Base-by-base conservation (phyloP, 345 rosid species). In the Acer yangbiense region DNA sequence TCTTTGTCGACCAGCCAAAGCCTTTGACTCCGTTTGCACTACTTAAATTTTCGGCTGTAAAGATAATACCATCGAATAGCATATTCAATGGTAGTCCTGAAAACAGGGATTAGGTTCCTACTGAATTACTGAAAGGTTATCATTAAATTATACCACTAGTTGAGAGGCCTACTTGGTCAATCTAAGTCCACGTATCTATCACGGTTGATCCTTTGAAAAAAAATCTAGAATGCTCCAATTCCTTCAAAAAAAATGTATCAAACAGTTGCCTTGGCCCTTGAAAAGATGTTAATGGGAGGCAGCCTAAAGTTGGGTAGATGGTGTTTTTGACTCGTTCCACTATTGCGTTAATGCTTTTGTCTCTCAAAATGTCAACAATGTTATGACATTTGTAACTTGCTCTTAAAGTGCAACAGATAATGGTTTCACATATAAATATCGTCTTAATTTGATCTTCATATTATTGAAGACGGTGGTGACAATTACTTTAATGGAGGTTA, bases 231-330 rank as follows among this genome's bases (percentile, higher is more conserved):
- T 41, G 63, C 65, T 58, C 63, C 67, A 27, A 27, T 3, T 0
- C 57, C 70, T 71, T 74, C 7, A 39, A 14, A 43, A 18, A n/a
- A 35, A 35, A 35, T 44, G 60, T 75, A 65, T 64, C 73, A 21
- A n/a, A 29, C 5, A 67, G 74, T 75, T 6, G 43, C 6, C 6
- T 35, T 35, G 39, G 6, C 39, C 20, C 27, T 10, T 39, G 80
- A 83, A 39, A 64, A 68, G 86, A 86, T 81, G 85, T 77, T 72
- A 83, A 14, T 81, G 86, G 85, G 52, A 3, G 65, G 79, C 82
- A 78, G 73, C 81, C 80, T 41, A 72, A 77, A 32, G 82, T 76
- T 62, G 2, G 71, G 85, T 63, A 6, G 54, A 78, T 14, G 58
- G 63, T 76, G 72, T 62, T 27, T 14, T 69, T 69, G 71, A 43